phyloP scores from a whole-genome alignment of 73 alveolate genomes.

The Paramecium sexaurelia region DNA sequence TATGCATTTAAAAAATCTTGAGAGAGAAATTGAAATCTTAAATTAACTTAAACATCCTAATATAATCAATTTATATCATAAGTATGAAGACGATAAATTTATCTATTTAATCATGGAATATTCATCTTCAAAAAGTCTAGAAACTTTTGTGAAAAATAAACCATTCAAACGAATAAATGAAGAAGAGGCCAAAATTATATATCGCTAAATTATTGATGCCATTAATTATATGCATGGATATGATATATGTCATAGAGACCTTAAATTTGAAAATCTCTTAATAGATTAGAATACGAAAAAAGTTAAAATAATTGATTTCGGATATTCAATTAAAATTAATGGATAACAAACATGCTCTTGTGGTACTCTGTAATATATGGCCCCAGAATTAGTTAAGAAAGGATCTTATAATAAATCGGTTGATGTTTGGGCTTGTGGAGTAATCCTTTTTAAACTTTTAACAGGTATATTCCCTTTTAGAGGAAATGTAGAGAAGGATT shows the following conservation, averaged over 20 bases:
- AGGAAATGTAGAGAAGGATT: conserved; percentile 69
- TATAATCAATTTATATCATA: conserved; percentile 57
- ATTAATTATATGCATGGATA: conserved; percentile 73
- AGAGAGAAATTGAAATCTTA: conserved; percentile 67
- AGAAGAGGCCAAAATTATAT: conserved; percentile 77
- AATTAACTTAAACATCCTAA: conserved; percentile 57
- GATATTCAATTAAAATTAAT: conserved; percentile 71
- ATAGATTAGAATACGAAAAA: conserved; percentile 66
- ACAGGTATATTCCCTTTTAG: conserved; percentile 87
- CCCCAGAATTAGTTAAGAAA: conserved; percentile 88
- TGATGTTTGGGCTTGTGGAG: conserved; percentile 89
- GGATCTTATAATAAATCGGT: conserved; percentile 80
- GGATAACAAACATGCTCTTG: conserved; percentile 73
- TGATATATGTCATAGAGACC: conserved; percentile 80
- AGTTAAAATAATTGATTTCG: conserved; percentile 87
- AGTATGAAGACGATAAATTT: conserved; percentile 60
- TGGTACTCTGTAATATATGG: conserved; percentile 91
- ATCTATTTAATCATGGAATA: conserved; percentile 77
- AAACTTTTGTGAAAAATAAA: conserved; percentile 63
- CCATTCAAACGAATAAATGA: conserved; percentile 74
- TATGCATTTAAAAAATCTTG: conserved; percentile 30
- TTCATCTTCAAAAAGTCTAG: conserved; percentile 70
- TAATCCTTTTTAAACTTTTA: conserved; percentile 74
- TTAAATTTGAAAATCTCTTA: conserved; percentile 85
- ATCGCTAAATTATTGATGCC: conserved; percentile 74